Base-by-base conservation (phyloP, 495 filamentous ascomycete genomes). In the Cercophora newfieldiana region DNA sequence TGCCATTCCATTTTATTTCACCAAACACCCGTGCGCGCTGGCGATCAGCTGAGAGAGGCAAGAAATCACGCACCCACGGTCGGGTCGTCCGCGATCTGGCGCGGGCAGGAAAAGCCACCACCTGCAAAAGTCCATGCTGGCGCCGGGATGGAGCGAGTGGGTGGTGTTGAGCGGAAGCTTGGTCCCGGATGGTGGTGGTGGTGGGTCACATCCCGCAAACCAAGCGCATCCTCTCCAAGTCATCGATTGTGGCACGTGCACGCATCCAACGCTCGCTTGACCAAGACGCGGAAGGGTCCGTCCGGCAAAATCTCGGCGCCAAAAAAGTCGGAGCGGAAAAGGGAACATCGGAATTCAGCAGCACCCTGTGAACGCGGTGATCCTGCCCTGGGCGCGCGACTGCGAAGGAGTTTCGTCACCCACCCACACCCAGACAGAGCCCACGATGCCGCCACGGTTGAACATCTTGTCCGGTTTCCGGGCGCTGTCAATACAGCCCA, bases 391-490 rank as follows among this genome's bases (percentile, higher is more conserved):
- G n/a, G 59, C 25, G 59, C 59, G 25, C 44, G 7, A 53, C 44
- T 26, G 30, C 57, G 24, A 30, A 21, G 7, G 24, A 57, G 57
- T 60, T 60, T 7, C 18, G 16, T 8, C 25, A 26, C 54, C 24
- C 30, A 22, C 19, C 22, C 57, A 60, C 7, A 37, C 24, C 22
- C 57, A 48, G 28, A 37, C 59, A 61, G 37, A 47, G 7, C 31
- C 37, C 55, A 72, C 54, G 61, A 87, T 87, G 85, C 78, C 82
- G 68, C 80, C 83, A 68, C 77, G 80, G 72, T 71, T 84, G 69
- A 82, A 78, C 60, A 63, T 84, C 49, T 76, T 74, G 74, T 66
- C 78, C 31, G 76, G 74, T 48, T 73, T 79, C 70, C 78, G 82
- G 51, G 75, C 76, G 44, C 77, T 86, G 29, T 76, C 78, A 59